A percentile compares a stretch with the other conserved stretches of the same genome.
Conservation (phyloP, 306 rosid species). For the Cucurbita argyrosperma region DNA sequence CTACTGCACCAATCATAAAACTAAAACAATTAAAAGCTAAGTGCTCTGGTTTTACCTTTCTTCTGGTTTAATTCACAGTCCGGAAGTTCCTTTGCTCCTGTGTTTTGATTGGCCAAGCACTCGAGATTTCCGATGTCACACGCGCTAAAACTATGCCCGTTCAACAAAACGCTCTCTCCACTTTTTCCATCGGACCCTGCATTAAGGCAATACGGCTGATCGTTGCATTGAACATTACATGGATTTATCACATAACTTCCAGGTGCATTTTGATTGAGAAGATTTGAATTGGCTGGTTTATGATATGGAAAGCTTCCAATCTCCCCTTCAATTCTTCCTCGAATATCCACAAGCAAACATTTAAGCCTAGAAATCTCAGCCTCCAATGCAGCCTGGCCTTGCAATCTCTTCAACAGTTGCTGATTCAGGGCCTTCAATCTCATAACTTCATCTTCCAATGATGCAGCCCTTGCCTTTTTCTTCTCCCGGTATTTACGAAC, state of each 20-base stretch:
- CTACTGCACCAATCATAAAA: neutral
- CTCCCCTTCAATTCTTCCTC: constrained; percentile 97
- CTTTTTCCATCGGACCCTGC: constrained; percentile 43
- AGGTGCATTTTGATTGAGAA: constrained; percentile 17
- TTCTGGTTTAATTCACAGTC: constrained; percentile 42
- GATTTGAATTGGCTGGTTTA: constrained; percentile 33
- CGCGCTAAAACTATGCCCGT: constrained; percentile 37
- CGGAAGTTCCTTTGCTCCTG: constrained; percentile 41
- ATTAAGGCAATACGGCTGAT: constrained; percentile 56
- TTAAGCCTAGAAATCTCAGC: constrained; percentile 81
- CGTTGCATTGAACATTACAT: constrained; percentile 75
- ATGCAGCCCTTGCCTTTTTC: constrained; percentile 80
- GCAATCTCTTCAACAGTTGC: constrained; percentile 77
- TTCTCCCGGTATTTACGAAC: constrained; percentile 95
- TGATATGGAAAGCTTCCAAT: constrained; percentile 87
- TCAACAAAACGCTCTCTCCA: constrained; percentile 23
- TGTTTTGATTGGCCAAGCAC: constrained; percentile 51
- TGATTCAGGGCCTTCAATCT: constrained; percentile 67
- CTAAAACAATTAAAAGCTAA: neutral
- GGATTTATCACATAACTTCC: constrained; percentile 63
- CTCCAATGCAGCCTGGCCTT: constrained; percentile 78
- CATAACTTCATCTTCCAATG: constrained; percentile 80
- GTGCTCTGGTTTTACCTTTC: constrained; percentile 3
- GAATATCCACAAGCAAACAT: constrained; percentile 91
- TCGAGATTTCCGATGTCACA: constrained; percentile 79